These are phyloP conservation scores for Geotrichum armillariae DNA, from an alignment of 1,139 yeast genomes.

Conservation along the genomic window DNA sequence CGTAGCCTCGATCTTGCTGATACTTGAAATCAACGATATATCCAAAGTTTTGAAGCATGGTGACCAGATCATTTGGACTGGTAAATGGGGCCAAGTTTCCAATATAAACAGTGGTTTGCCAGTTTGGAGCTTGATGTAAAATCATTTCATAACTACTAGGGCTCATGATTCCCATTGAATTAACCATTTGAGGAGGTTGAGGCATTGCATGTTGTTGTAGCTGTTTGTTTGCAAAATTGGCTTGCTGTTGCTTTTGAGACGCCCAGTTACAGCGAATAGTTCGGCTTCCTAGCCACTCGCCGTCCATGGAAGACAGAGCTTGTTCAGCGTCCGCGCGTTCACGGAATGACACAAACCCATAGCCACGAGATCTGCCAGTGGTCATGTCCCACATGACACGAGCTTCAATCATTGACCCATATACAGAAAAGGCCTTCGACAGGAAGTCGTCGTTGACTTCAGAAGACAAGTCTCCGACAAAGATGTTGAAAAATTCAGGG, in stretches of 20 bases:
- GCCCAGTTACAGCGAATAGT: slow-evolving; percentile 90
- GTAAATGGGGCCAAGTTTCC: slow-evolving; percentile 83
- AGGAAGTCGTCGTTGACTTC: slow-evolving; percentile 81
- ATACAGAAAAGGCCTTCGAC: slow-evolving; percentile 57
- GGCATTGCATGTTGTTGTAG: slow-evolving; percentile 11
- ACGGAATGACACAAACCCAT: slow-evolving; percentile 85
- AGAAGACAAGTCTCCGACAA: slow-evolving; percentile 83
- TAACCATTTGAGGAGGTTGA: slow-evolving; percentile 25
- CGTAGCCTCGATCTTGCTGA: slow-evolving; percentile 80
- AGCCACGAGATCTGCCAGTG: slow-evolving; percentile 86
- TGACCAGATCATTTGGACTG: slow-evolving; percentile 69
- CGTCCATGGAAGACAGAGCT: slow-evolving; percentile 76
- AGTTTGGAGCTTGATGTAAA: slow-evolving; percentile 47
- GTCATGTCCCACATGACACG: slow-evolving; percentile 99
- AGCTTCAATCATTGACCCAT: slow-evolving; percentile 70
- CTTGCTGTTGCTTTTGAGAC: slow-evolving; percentile 61
- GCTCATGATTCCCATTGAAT: slow-evolving; percentile 19
- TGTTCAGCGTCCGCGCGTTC: slow-evolving; percentile 67
- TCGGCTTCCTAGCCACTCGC: slow-evolving; percentile 69
- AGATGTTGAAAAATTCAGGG: slow-evolving; percentile 63
- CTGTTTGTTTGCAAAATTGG: too few relatives aligned
- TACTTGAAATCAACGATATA: slow-evolving; percentile 78
- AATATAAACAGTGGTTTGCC: slow-evolving; percentile 87
- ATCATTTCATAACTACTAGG: slow-evolving; percentile 27
- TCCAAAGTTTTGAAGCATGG: slow-evolving; percentile 79